Base-by-base conservation (phyloP, 805 yeast species). In the Kluyveromyces nonfermentans region DNA sequence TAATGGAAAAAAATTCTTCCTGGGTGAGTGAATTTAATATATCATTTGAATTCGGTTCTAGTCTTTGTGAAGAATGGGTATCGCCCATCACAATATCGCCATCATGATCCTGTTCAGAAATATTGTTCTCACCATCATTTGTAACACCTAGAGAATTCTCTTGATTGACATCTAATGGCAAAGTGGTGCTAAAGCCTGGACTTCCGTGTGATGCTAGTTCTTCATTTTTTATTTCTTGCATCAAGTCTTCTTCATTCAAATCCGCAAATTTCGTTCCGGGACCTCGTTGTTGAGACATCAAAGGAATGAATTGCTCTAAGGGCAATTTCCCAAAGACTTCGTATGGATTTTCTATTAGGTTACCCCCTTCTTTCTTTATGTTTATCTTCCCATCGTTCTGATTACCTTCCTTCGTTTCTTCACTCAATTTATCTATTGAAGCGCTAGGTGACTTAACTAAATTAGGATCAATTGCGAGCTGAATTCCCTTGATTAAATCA, bases 281-380 rank as follows among this genome's bases (percentile, higher is more conserved):
- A n/a, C 79, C 77, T 28, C 77, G 62, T 50, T 80, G 80, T 25
- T 64, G 63, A 35, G 80, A 65, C 28, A 81, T 77, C 33, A 76
- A 64, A 4, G 83, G 83, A 20, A 82, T 75, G 31, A 81, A 56
- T 50, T 78, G 79, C 15, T 70, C 67, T 30, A 81, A 55, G 0
- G 77, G 63, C 47, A 77, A 63, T 36, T 69, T 46, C 8, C 60
- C 62, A 45, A 49, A 62, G 3, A 52, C 35, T 33, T 59, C 64
- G 40, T 57, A 56, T 1, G 67, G 67, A 45, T 62, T 62, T 25
- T 50, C 48, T 12, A 62, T 44, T 22, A 62, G 42, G 3, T 54
- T 47, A 30, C 46, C 42, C 16, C 31, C 35, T 5, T 33, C 12
- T 14, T 34, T 34, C n/a, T 41, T n/a, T 7, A 17, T 12, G 16